Conservation (phyloP, 257 asterid genomes). For the Parsonsia alboflavescens region DNA sequence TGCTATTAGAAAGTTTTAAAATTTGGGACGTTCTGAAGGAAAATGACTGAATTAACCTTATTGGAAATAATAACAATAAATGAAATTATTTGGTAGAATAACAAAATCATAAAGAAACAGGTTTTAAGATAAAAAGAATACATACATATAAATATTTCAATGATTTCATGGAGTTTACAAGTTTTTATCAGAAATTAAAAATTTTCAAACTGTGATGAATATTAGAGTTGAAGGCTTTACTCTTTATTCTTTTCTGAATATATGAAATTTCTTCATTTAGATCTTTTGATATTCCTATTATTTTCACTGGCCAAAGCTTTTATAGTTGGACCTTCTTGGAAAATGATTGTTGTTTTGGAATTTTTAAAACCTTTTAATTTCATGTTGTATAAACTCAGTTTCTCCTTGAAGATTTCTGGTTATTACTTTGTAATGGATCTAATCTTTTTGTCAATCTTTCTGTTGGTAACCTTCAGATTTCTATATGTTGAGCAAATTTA, state of each 20-base stretch:
- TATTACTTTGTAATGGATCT: not conserved
- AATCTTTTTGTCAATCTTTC: not conserved
- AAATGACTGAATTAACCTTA: not conserved
- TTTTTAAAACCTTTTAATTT: not conserved
- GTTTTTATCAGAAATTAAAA: not conserved
- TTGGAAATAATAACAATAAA: not conserved
- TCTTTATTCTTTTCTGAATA: too few relatives aligned
- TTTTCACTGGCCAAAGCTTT: not conserved
- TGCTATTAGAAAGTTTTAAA: not conserved
- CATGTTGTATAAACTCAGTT: not conserved
- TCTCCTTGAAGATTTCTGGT: not conserved
- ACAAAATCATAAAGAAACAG: not conserved
- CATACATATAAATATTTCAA: too few relatives aligned
- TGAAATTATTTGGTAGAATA: not conserved
- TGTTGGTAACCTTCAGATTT: not conserved
- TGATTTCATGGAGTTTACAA: not conserved
- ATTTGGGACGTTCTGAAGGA: not conserved
- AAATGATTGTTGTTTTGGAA: not conserved
- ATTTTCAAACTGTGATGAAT: not conserved
- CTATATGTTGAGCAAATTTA: not conserved
- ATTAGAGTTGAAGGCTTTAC: too few relatives aligned
- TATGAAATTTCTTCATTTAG: too few relatives aligned
- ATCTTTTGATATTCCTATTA: too few relatives aligned
- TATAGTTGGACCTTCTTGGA: not conserved
- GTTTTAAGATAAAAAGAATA: too few relatives aligned